Base-by-base conservation (phyloP, 306 rosid genomes). In the Betula pendula region DNA sequence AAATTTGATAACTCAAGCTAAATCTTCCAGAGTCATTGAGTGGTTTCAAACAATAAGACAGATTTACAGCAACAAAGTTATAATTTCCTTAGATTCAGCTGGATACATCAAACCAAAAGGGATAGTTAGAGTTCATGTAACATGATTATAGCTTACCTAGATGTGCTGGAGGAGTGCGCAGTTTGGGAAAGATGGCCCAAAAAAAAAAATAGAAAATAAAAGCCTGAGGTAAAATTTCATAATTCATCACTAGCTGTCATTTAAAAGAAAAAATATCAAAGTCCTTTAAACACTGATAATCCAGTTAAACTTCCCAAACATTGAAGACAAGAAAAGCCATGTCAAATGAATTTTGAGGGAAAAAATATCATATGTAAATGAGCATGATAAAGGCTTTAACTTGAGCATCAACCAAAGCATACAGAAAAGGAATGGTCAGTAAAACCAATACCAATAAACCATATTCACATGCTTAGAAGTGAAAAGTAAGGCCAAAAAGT, bases 331-430 rank as follows among this genome's bases (percentile, higher is more conserved):
- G 44, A 29, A 73, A 70, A 29, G 24, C 42, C 20, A 56, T 17
- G 55, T 25, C 62, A 24, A 27, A 12, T 7, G 19, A 56, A 42
- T 48, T 60, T 50, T 27, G 14, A 15, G 49, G 14, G 20, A n/a
- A 9, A 5, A 59, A n/a, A 24, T 42, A 8, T 20, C 48, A 7
- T 25, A 14, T 49, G 45, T 17, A 53, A 67, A 63, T 81, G 42
- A 38, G 42, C 42, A 5, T 38, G 42, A 69, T 6, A 59, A 76
- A 40, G 76, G 75, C 69, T 71, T 15, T 60, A 74, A 68, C 73
- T 49, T 89, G 24, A 53, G 62, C 68, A 77, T 79, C 75, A 81
- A 77, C 29, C 35, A 15, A 79, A 70, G 52, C 53, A 38, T 2
- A 20, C 4, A 65, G 43, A 7, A 62, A 65, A 62, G 15, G 19